Evolutionary conservation across 257 asterid species (phyloP).

Genomic region (Solanum pimpinellifolium): DNA sequence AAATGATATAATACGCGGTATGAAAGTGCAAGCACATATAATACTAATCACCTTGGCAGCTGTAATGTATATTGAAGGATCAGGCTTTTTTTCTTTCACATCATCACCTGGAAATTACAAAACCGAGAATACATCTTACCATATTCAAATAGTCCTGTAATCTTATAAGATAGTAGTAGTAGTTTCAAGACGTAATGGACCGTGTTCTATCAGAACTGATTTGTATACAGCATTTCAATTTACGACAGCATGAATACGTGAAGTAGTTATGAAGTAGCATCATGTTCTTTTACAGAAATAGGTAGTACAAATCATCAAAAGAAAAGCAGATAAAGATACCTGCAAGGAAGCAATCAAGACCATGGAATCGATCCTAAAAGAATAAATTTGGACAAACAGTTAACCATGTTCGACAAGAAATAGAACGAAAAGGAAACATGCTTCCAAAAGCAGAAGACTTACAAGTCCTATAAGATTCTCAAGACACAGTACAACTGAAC

Average conservation of each 20-base stretch:
- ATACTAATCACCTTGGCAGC: conserved; percentile 54
- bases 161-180: background rate
- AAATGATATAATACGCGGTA: background rate
- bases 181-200: background rate
- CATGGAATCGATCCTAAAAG: conserved; percentile 75
- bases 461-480: conserved; percentile 90
- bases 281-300: background rate
- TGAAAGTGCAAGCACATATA: background rate
- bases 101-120: conserved; percentile 61
- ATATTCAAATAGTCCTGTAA: background rate
- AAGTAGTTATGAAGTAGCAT: background rate
- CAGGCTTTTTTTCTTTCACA: conserved; percentile 88
- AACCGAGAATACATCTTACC: background rate
- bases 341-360: conserved; percentile 98
- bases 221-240: background rate
- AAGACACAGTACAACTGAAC: conserved; percentile 82
- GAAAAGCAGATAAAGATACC: conserved; percentile 28
- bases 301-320: background rate
- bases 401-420: background rate
- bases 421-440: background rate
- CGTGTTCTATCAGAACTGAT: background rate
- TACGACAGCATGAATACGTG: background rate
- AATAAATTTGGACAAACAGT: background rate
- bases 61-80: conserved; percentile 73
- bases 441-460: background rate